phyloP scores from a whole-genome alignment of 768 basidiomycete species.

The Fomitopsis pulvina region DNA sequence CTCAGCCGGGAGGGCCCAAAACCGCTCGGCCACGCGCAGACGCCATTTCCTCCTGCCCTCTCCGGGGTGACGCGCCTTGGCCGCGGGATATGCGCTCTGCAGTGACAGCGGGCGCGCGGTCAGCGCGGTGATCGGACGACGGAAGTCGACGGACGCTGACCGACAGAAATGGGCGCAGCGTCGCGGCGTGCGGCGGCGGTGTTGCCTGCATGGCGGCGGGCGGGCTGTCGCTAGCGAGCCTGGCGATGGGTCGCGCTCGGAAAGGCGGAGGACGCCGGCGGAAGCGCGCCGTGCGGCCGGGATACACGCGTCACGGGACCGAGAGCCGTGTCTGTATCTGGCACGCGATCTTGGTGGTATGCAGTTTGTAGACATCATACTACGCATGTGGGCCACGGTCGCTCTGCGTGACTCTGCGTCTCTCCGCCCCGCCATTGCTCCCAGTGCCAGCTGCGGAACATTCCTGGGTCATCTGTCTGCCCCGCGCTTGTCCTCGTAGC shows the following conservation, averaged over 20 bases:
- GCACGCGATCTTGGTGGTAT: slow-evolving; percentile 1
- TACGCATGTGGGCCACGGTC: too few species aligned
- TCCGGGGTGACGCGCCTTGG: slow-evolving; percentile 39
- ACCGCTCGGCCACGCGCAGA: slow-evolving; percentile 42
- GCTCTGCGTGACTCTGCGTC: too few species aligned
- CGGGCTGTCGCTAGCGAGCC: too few species aligned
- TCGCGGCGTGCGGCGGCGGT: not conserved
- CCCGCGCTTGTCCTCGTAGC: too few species aligned
- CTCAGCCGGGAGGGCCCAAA: slow-evolving; percentile 35
- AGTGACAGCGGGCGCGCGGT: not conserved
- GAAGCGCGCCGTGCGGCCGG: not conserved
- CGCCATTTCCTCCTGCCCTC: slow-evolving; percentile 55
- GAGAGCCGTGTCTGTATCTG: not conserved
- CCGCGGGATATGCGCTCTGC: slow-evolving; percentile 29
- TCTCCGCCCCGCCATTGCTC: too few species aligned
- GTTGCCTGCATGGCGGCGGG: not conserved
- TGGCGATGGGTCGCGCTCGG: too few species aligned
- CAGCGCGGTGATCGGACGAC: not conserved
- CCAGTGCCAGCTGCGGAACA: too few species aligned
- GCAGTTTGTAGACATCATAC: too few species aligned
- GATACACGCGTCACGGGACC: not conserved
- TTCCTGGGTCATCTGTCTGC: too few species aligned
- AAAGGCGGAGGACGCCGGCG: not conserved
- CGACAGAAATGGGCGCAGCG: not conserved
- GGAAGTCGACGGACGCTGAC: not conserved